Conservation (phyloP, 2,329 filamentous ascomycete species). For the Arthrobotrys entomopaga region DNA sequence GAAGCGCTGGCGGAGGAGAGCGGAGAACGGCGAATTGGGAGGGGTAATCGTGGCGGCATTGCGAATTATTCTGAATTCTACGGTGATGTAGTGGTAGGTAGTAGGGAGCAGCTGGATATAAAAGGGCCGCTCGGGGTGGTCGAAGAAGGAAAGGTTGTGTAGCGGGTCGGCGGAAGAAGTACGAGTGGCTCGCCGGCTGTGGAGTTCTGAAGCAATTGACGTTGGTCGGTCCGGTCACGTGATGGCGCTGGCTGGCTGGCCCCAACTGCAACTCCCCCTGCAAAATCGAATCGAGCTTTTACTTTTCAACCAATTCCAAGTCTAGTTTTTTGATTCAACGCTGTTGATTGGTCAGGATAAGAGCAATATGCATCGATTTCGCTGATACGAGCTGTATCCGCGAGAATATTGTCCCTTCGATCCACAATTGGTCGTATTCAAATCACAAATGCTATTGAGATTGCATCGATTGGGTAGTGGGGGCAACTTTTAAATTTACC, state of each 20-base stretch:
- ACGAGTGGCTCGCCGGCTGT: constrained; percentile 11
- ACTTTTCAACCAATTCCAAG: too few species aligned
- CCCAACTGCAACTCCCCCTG: constrained; percentile 3
- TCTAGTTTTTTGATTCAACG: too few species aligned
- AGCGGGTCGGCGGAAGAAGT: constrained; percentile 18
- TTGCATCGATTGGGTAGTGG: too few species aligned
- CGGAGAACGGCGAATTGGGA: constrained; percentile 52
- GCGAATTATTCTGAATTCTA: constrained; percentile 9
- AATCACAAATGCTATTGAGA: neutral
- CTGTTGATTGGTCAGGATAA: neutral
- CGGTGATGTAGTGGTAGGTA: neutral
- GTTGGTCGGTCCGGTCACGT: constrained; percentile 34
- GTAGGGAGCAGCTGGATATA: constrained; percentile 15
- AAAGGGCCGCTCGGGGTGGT: too few species aligned
- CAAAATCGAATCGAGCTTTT: too few species aligned
- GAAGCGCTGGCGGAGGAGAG: constrained; percentile 51
- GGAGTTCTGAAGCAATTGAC: constrained; percentile 41
- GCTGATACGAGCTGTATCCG: neutral
- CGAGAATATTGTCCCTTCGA: neutral
- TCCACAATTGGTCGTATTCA: neutral
- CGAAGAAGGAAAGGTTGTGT: constrained; percentile 7
- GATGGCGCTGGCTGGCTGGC: constrained; percentile 21
- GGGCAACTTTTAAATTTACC: too few species aligned
- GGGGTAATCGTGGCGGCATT: constrained; percentile 55
- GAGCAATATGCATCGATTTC: neutral